A percentile compares a stretch with the other conserved stretches of the same genome.
These are phyloP conservation scores for Aspergillus taichungensis DNA, from an alignment of 495 filamentous ascomycete species.

Conservation along the genomic window DNA sequence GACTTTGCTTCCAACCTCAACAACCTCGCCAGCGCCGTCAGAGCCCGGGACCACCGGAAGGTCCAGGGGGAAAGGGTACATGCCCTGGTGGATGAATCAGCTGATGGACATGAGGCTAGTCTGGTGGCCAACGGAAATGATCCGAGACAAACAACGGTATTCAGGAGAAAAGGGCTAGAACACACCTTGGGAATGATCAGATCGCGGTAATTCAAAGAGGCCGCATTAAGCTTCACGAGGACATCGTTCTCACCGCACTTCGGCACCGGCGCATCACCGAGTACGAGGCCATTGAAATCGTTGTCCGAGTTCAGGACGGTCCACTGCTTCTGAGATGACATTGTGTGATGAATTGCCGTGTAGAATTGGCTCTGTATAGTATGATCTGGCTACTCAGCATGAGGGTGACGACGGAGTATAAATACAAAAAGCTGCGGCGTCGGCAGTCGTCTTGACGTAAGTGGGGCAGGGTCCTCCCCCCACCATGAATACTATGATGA, in stretches of 20 bases:
- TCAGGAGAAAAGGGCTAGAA: not conserved
- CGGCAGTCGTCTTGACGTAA: no score
- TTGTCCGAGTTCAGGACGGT: slow-evolving; percentile 43
- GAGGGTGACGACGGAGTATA: not conserved
- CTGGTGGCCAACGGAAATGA: not conserved
- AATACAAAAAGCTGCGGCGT: not conserved
- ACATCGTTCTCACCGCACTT: slow-evolving; percentile 60
- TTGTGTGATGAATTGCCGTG: slow-evolving; percentile 27
- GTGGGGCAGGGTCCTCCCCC: no score
- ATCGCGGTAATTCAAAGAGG: slow-evolving; percentile 79
- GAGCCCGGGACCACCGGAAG: slow-evolving; percentile 58
- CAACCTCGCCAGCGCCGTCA: slow-evolving; percentile 70
- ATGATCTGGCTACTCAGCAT: not conserved
- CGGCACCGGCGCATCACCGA: slow-evolving; percentile 45
- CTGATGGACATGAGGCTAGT: not conserved
- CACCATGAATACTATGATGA: no score
- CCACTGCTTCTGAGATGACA: slow-evolving; percentile 58
- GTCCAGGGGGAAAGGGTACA: slow-evolving; percentile 55
- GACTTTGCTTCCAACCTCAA: slow-evolving; percentile 60
- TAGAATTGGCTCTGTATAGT: not conserved
- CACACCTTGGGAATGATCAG: slow-evolving; percentile 61
- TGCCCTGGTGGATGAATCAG: slow-evolving; percentile 35
- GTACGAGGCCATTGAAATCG: slow-evolving; percentile 54
- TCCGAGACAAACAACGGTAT: not conserved
- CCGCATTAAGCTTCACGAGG: slow-evolving; percentile 65